Conservation (phyloP, 345 rosid genomes). For the Salix purpurea region DNA sequence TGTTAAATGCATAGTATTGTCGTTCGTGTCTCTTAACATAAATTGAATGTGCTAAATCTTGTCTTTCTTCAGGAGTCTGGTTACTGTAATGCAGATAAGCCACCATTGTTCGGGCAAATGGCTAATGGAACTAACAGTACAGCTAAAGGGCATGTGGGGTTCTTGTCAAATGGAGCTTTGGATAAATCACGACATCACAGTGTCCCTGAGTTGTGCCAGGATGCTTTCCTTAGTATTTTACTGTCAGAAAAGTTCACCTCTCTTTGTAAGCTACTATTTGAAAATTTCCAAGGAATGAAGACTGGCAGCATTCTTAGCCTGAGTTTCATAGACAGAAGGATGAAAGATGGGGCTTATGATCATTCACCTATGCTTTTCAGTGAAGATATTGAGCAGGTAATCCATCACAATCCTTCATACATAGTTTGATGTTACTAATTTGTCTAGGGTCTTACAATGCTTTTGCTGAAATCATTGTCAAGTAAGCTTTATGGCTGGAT, state of each 20-base stretch:
- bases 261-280: slow-evolving; percentile 62
- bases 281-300: slow-evolving; percentile 66
- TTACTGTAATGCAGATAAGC: slow-evolving; percentile 25
- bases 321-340: slow-evolving; percentile 52
- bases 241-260: slow-evolving; percentile 67
- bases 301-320: slow-evolving; percentile 48
- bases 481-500: background rate
- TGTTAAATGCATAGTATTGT: background rate
- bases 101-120: slow-evolving; percentile 17
- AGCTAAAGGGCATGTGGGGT: slow-evolving; percentile 27
- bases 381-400: slow-evolving; percentile 67
- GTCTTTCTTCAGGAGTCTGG: slow-evolving; percentile 44
- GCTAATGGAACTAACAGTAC: slow-evolving; percentile 37
- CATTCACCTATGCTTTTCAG: slow-evolving; percentile 51
- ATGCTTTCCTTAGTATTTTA: slow-evolving; percentile 55
- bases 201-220: slow-evolving; percentile 55
- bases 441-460: background rate
- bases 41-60: background rate
- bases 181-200: slow-evolving; percentile 29
- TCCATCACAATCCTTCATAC: slow-evolving; percentile 6
- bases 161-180: slow-evolving; percentile 35
- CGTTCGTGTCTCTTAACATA: background rate
- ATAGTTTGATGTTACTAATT: background rate
- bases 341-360: slow-evolving; percentile 81
- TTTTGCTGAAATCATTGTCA: background rate